A percentile compares a stretch with the other conserved stretches of the same genome.
phyloP scores from a whole-genome alignment of 495 filamentous ascomycete species.

The Neurospora pannonica region DNA sequence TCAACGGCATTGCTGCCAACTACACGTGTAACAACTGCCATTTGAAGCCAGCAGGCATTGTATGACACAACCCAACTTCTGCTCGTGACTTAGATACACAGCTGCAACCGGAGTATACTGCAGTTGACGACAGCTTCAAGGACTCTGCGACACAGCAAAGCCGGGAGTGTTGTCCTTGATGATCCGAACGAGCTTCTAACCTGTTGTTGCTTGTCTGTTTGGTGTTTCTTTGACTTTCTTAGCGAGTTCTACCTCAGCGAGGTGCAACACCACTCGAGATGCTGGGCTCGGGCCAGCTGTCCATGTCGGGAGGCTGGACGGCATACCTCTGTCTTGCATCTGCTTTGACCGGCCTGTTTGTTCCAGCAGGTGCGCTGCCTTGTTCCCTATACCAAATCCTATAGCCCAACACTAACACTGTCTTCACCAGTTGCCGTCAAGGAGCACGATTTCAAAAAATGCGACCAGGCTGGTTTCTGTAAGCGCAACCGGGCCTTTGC shows the following conservation, averaged over 20 bases:
- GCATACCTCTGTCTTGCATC: conserved; percentile 40
- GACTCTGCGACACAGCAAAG: conserved; percentile 4
- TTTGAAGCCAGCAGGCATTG: background rate
- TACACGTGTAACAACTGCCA: background rate
- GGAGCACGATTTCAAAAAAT: conserved; percentile 93
- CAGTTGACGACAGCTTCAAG: background rate
- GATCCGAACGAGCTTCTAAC: conserved; percentile 2
- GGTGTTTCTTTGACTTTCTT: background rate
- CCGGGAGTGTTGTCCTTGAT: conserved; percentile 6
- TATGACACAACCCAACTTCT: background rate
- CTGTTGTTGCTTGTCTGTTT: conserved; percentile 4
- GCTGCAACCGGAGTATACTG: background rate
- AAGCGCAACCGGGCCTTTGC: conserved; percentile 86
- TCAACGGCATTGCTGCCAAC: background rate
- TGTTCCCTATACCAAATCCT: background rate
- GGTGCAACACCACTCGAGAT: conserved; percentile 16
- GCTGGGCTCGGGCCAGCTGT: conserved; percentile 36
- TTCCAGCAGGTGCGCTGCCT: conserved; percentile 36
- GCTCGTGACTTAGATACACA: background rate
- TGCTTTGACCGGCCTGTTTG: conserved; percentile 34
- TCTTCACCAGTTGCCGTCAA: conserved; percentile 62
- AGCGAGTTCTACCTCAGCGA: conserved; percentile 2
- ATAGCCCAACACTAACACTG: conserved; percentile 7
- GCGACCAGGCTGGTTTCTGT: conserved; percentile 91
- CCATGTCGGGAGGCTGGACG: conserved; percentile 42